phyloP scores from a whole-genome alignment of 2,329 filamentous ascomycete genomes.

The Magnaporthales sp. region DNA sequence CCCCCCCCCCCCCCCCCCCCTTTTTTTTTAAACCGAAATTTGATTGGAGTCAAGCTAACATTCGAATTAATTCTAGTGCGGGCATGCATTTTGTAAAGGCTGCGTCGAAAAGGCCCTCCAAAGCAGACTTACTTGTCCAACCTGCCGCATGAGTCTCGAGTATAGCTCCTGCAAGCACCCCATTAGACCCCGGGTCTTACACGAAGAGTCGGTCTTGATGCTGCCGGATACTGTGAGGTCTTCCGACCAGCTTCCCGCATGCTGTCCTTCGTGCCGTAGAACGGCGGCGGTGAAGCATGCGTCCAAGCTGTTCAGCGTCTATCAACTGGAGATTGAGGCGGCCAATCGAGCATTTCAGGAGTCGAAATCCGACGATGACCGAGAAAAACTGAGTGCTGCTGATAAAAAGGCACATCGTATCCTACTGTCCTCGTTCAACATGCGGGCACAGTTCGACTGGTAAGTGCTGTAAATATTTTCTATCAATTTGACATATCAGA shows the following conservation, averaged over 20 bases:
- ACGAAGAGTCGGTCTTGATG: constrained; percentile 3
- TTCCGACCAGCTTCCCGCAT: not conserved
- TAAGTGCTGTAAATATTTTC: not conserved
- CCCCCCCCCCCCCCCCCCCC: too few species aligned
- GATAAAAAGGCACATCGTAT: not conserved
- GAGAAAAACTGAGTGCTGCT: not conserved
- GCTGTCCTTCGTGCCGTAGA: not conserved
- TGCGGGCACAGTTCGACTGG: constrained; percentile 2
- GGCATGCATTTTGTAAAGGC: not conserved
- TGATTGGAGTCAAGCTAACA: not conserved
- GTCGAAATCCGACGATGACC: not conserved
- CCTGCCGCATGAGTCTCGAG: not conserved
- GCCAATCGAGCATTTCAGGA: not conserved
- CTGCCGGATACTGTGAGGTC: not conserved
- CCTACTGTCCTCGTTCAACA: not conserved
- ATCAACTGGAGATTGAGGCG: not conserved
- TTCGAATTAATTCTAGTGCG: constrained; percentile 1
- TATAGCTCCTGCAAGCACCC: not conserved
- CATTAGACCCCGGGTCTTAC: not conserved
- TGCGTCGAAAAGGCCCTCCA: not conserved
- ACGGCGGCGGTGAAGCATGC: not conserved
- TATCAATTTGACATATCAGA: not conserved
- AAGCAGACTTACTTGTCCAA: not conserved
- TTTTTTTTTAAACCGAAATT: not conserved
- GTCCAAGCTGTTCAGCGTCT: not conserved